These are phyloP conservation scores for Verticillium longisporum DNA, from an alignment of 2,329 filamentous ascomycete genomes.

Conservation along the genomic window DNA sequence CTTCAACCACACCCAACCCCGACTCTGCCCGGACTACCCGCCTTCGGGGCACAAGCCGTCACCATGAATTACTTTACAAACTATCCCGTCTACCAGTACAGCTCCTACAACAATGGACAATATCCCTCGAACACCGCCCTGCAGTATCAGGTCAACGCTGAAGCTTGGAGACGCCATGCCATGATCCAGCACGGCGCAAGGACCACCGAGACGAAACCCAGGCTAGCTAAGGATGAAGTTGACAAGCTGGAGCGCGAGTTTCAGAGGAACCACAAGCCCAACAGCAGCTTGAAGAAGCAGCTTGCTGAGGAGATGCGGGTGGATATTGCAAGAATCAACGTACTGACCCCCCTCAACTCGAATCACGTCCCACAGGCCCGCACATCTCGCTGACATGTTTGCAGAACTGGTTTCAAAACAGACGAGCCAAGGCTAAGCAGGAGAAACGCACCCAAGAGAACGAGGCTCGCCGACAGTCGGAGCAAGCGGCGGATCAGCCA, in stretches of 20 bases:
- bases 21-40: background rate
- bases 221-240: slow-evolving; percentile 52
- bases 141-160: slow-evolving; percentile 8
- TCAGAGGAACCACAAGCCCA: slow-evolving; percentile 57
- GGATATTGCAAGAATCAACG: slow-evolving; percentile 59
- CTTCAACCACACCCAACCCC: background rate
- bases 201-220: slow-evolving; percentile 41
- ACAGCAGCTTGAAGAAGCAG: slow-evolving; percentile 53
- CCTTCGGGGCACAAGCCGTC: background rate
- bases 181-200: slow-evolving; percentile 16
- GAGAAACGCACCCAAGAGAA: slow-evolving; percentile 49
- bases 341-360: slow-evolving; percentile 18
- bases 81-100: slow-evolving; percentile 7
- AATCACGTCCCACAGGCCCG: background rate
- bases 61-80: slow-evolving; percentile 9
- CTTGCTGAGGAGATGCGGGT: slow-evolving; percentile 55
- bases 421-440: slow-evolving; percentile 58
- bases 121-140: background rate
- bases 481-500: slow-evolving; percentile 27
- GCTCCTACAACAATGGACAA: slow-evolving; percentile 4
- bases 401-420: slow-evolving; percentile 65
- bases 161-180: slow-evolving; percentile 3
- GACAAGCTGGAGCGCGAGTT: slow-evolving; percentile 55
- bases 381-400: slow-evolving; percentile 20
- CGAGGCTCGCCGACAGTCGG: slow-evolving; percentile 26